phyloP scores from a whole-genome alignment of 768 basidiomycete genomes.

The Tulasnella sp. region DNA sequence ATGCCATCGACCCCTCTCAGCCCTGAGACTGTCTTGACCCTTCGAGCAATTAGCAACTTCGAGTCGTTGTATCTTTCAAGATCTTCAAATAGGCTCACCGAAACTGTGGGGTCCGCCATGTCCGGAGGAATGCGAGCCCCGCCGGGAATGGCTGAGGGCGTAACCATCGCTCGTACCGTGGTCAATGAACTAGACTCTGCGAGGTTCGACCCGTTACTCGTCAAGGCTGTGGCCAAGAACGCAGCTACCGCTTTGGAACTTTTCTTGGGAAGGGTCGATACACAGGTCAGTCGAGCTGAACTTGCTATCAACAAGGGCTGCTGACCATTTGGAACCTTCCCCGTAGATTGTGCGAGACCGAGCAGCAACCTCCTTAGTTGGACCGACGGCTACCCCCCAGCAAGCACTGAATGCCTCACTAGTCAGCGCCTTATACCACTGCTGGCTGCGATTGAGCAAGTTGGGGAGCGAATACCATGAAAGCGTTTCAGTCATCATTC shows the following conservation, averaged over 20 bases:
- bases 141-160: conserved; percentile 68
- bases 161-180: conserved; percentile 64
- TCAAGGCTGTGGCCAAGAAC: conserved; percentile 69
- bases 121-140: conserved; percentile 59
- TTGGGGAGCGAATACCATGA: conserved; percentile 61
- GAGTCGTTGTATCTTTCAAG: conserved; percentile 85
- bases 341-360: conserved; percentile 66
- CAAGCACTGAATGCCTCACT: conserved; percentile 71
- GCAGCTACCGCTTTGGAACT: conserved; percentile 61
- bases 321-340: not conserved
- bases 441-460: conserved; percentile 58
- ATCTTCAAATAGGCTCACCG: conserved; percentile 75
- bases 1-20: conserved; percentile 35
- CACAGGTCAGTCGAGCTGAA: conserved; percentile 45
- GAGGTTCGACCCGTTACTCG: conserved; percentile 83
- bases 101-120: conserved; percentile 69
- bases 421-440: conserved; percentile 71
- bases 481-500: conserved; percentile 47
- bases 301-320: not conserved
- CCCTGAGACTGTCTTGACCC: conserved; percentile 83
- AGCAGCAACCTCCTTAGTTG: conserved; percentile 62
- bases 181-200: conserved; percentile 91
- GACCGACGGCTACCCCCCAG: conserved; percentile 69
- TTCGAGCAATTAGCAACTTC: conserved; percentile 74
- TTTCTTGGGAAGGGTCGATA: conserved; percentile 55